Base-by-base conservation (phyloP, 2,329 filamentous ascomycete species). In the Microdochium paspali region DNA sequence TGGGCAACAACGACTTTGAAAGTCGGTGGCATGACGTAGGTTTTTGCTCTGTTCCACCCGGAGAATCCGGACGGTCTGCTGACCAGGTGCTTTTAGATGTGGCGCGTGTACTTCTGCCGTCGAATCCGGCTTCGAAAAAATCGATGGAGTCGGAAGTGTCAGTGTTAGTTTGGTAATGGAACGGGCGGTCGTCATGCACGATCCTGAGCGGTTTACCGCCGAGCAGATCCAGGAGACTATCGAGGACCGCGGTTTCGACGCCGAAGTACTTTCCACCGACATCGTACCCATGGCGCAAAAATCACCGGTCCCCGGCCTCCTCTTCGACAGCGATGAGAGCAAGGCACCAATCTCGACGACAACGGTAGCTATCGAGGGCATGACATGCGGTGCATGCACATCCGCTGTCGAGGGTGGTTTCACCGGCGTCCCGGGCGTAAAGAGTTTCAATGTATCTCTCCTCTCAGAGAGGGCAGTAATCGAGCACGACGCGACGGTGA, bases 41-140 rank as follows among this genome's bases (percentile, higher is more conserved):
- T 44, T 42, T 13, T 13, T 26, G 10, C 25, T 18, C 44, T 40
- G 24, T 39, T 24, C 7, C 24, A 10, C 23, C n/a, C 35, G 35
- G 5, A n/a, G n/a, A 39, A n/a, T 23, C 10, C 24, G 24, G 10
- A 32, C 35, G 18, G 18, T 20, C 24, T 47, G 51, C 64, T 70
- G 52, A 71, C 57, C 31, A 25, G 45, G 23, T 23, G 39, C 25
- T 31, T 77, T 72, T 75, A 81, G 77, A 54, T 98, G 93, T 69
- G 90, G 91, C 61, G 85, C 91, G 56, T 98, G 93, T 65, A 96
- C 91, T 24, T 94, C 90, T 42, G 85, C 93, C n/a, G 85, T 98
- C 56, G 91, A 97, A 74, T 80, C 85, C 50, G 93, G 87, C 55
- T 95, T 98, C 69, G 85, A 88, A 59, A 80, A 79, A 54, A 77